Evolutionary conservation across 331 rosid genomes (phyloP), one percentile per base, ranked within the genome.

Genomic region (Quercus phellos): DNA sequence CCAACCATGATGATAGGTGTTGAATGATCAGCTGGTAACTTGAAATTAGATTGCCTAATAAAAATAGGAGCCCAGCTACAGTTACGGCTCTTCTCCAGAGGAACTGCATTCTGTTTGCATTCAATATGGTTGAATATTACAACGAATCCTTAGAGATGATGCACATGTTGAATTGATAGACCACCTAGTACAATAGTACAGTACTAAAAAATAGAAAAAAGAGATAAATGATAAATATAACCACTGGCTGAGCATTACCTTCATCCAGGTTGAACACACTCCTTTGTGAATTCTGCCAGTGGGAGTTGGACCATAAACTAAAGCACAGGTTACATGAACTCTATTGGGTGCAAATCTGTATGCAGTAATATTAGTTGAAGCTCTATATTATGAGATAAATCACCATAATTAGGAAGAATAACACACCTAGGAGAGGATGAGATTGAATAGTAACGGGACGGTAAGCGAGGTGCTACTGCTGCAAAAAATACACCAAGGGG

Each of bases 231-330:
- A 55, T 32, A 51, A 74, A 64, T 4, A 51, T 6, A 75, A 69
- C 73, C 24, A 74, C 74, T 43, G 75, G 75, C 76, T 78, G 68
- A 70, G 27, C 4, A 76, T 55, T 90, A 95, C 99, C 99, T 93
- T 95, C 99, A 95, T 95, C 99, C 99, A 95, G 80, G 95, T 90
- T 43, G 99, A 95, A 78, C 97, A 93, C 13, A 95, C 85, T 89
- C 99, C 99, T 89, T 89, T 95, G 91, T 95, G 99, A 82, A 93
- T 87, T 81, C 98, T 88, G n/a, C 99, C 99, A 0, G 99, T 91
- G 53, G 98, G 96, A 68, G 91, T 93, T 67, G 94, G 93, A 79
- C 96, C 98, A 79, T 85, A 78, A 58, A 95, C 99, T 87, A 95
- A 85, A 56, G 99, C 97, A 87, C 96, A 93, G 67, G 99, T 91